A percentile compares a stretch with the other conserved stretches of the same genome.
These are phyloP conservation scores for Pascua sp. DNA, from an alignment of 1,284 basidiomycete species.

Conservation along the genomic window DNA sequence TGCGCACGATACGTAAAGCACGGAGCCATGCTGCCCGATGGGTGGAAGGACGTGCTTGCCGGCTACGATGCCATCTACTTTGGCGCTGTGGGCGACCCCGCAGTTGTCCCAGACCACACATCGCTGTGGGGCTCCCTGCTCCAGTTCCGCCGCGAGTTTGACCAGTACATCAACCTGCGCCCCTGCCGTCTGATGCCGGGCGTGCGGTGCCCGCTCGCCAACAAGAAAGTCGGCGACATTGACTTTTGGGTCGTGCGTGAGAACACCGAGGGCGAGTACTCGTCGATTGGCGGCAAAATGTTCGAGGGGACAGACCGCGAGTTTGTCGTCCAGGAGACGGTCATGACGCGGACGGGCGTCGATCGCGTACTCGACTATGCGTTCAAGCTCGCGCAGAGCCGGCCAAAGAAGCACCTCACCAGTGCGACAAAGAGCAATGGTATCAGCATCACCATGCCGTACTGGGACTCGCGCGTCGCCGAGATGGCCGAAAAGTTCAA, in stretches of 20 bases:
- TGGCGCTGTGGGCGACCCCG: slow-evolving; percentile 88
- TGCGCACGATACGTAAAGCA: slow-evolving; percentile 37
- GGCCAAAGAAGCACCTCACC: slow-evolving; percentile 57
- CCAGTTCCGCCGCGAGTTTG: slow-evolving; percentile 55
- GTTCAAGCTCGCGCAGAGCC: slow-evolving; percentile 77
- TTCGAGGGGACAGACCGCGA: slow-evolving; percentile 62
- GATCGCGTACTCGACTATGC: slow-evolving; percentile 89
- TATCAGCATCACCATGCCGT: slow-evolving; percentile 38
- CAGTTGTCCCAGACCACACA: slow-evolving; percentile 89
- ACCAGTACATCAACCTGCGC: slow-evolving; percentile 59
- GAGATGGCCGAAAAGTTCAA: slow-evolving; percentile 56
- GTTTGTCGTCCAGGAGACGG: slow-evolving; percentile 84
- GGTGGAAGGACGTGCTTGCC: slow-evolving; percentile 60
- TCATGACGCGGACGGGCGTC: slow-evolving; percentile 92
- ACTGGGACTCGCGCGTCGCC: slow-evolving; percentile 47
- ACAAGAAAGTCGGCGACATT: slow-evolving; percentile 73
- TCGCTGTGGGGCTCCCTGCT: slow-evolving; percentile 80
- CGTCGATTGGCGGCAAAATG: slow-evolving; percentile 79
- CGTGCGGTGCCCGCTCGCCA: slow-evolving; percentile 48
- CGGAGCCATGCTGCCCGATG: slow-evolving; percentile 47
- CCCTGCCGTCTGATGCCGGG: slow-evolving; percentile 63
- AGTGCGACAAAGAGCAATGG: slow-evolving; percentile 57
- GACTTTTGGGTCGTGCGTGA: slow-evolving; percentile 78
- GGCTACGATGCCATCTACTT: slow-evolving; percentile 91
- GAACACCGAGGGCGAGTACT: slow-evolving; percentile 98